phyloP scores from a whole-genome alignment of 139 green algal species.

The Chlamydomonas schloesseri region DNA sequence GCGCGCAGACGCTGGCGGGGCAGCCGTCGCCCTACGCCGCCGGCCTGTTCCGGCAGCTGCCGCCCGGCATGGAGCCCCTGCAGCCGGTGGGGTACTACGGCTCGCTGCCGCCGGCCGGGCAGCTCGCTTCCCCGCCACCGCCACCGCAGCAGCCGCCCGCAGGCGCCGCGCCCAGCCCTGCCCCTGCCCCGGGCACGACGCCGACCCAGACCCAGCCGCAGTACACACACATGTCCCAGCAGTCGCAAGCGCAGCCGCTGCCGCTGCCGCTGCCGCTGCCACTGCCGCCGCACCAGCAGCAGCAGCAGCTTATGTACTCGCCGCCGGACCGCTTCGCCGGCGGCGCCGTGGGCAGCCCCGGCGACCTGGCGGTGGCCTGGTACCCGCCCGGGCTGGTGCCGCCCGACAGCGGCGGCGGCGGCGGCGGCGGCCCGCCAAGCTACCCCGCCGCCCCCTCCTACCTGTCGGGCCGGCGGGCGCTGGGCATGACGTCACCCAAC shows the following conservation, averaged over 20 bases:
- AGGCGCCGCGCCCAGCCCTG: too few species aligned
- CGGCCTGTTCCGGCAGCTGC: not conserved
- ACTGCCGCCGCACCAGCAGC: not conserved
- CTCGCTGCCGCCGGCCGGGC: too few species aligned
- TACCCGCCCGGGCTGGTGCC: not conserved
- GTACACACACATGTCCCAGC: too few species aligned
- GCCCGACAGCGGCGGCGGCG: not conserved
- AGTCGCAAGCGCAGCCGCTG: too few species aligned
- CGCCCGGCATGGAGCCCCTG: not conserved
- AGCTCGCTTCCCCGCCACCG: too few species aligned
- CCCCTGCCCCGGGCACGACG: too few species aligned
- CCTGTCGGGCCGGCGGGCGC: not conserved
- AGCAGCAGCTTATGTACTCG: not conserved
- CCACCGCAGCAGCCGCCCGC: too few species aligned
- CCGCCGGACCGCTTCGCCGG: not conserved
- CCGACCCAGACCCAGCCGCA: too few species aligned
- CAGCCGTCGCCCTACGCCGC: not conserved
- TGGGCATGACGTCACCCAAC: not conserved
- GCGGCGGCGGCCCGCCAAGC: not conserved
- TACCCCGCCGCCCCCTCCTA: not conserved
- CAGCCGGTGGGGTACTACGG: not conserved
- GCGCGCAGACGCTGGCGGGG: too few species aligned
- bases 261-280: too few species aligned
- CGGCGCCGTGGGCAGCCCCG: not conserved
- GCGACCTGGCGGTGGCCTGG: not conserved